Evolutionary conservation across 2,329 filamentous ascomycete genomes (phyloP).

Genomic region (Aureobasidium pullulans): DNA sequence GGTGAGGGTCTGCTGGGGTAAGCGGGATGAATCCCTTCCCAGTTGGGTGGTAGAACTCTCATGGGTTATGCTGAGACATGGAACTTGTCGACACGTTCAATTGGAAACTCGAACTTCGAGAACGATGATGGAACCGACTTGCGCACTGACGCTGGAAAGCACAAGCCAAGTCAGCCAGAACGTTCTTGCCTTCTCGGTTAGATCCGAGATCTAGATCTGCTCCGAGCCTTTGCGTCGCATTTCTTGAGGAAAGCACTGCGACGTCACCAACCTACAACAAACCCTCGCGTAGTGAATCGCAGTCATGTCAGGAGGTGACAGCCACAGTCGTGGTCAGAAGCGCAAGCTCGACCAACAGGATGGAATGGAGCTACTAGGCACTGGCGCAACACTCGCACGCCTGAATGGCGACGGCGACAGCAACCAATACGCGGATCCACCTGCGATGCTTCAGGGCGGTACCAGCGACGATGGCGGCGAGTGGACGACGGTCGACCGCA

Average conservation of each 20-base stretch:
- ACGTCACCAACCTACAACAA: neutral
- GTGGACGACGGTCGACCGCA: conserved; percentile 23
- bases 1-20: conserved; percentile 11
- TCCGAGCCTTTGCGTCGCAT: neutral
- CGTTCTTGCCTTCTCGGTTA: neutral
- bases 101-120: neutral
- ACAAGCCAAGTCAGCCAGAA: neutral
- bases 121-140: neutral
- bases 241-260: neutral
- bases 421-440: neutral
- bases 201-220: conserved; percentile 7
- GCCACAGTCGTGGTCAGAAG: conserved; percentile 10
- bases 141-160: neutral
- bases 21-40: conserved; percentile 16
- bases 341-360: conserved; percentile 10
- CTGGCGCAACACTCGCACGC: conserved; percentile 1
- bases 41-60: conserved; percentile 15
- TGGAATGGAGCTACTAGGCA: conserved; percentile 2
- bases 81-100: neutral
- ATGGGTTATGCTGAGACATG: conserved; percentile 11
- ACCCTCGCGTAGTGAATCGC: neutral
- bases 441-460: neutral
- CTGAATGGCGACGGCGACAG: conserved; percentile 12
- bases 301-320: conserved; percentile 7
- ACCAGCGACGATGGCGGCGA: conserved; percentile 15